Conservation (phyloP, 305 asterid species). For the Lippia alba region DNA sequence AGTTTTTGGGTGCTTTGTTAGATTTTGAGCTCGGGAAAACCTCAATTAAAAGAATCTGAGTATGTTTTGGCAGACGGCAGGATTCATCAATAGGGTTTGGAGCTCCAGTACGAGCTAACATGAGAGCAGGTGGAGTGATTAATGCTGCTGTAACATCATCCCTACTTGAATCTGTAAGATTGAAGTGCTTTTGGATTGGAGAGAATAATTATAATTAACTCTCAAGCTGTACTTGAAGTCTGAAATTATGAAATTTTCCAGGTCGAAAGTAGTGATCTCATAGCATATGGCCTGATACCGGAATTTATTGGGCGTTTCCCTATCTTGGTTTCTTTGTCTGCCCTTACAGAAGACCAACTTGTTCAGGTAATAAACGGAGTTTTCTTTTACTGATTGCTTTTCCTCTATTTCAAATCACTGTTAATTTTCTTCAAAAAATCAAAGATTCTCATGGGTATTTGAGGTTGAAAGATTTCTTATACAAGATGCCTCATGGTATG, state of each 20-base stretch:
- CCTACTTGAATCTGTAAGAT: slow-evolving; percentile 86
- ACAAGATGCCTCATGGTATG: no score
- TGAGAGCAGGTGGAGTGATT: slow-evolving; percentile 85
- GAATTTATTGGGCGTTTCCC: slow-evolving; percentile 97
- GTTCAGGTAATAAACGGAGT: slow-evolving; percentile 64
- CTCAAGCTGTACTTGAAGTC: slow-evolving; percentile 33
- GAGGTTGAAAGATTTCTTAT: background rate
- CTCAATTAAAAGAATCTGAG: slow-evolving; percentile 15
- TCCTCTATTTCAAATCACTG: no score
- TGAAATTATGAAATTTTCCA: slow-evolving; percentile 50
- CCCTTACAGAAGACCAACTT: slow-evolving; percentile 90
- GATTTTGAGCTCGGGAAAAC: slow-evolving; percentile 24
- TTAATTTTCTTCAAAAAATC: background rate
- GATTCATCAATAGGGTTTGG: slow-evolving; percentile 97
- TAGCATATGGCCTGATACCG: slow-evolving; percentile 91
- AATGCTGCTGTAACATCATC: slow-evolving; percentile 79
- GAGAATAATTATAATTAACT: slow-evolving; percentile 31
- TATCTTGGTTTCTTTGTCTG: slow-evolving; percentile 85
- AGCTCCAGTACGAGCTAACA: slow-evolving; percentile 90
- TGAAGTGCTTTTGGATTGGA: slow-evolving; percentile 34
- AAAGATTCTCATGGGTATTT: background rate
- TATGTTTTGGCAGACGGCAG: slow-evolving; percentile 71
- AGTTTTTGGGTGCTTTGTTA: slow-evolving; percentile 3
- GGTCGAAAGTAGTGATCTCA: slow-evolving; percentile 96
- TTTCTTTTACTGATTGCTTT: slow-evolving; percentile 17